Base-by-base conservation (phyloP, 768 basidiomycete species). In the Flagelloscypha sp. region DNA sequence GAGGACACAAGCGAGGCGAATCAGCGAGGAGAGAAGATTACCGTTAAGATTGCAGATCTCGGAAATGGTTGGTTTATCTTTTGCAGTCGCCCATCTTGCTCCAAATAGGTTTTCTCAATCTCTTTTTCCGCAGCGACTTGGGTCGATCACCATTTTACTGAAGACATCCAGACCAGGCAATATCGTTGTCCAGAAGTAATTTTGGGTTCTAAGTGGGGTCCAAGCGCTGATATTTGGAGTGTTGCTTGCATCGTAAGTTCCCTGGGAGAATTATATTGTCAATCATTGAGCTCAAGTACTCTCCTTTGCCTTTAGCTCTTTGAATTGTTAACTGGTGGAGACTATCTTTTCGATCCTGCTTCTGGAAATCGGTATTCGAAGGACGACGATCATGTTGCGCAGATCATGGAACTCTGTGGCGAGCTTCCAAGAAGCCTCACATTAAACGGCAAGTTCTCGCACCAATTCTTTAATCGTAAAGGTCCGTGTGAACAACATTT, bases 121-220 rank as follows among this genome's bases (percentile, higher is more conserved):
- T 30, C 22, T 33, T 32, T n/a, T n/a, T n/a, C 21, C 35, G 27
- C 47, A 81, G 85, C 85, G 7, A 88, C 85, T 1, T 87, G 85
- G 85, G 76, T 76, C 20, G 86, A 94, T 50, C 87, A 97, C 46
- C 95, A 98, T 54, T 99, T 98, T 46, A 98, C 95, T 27, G 94
- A 99, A 59, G 95, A 97, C 50, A 98, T 97, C 48, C 85, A 98
- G 63, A 99, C 95, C 18, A 65, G 94, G 50, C 95, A 98, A 51
- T 98, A 98, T 56, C 78, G 95, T 18, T 90, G 88, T 66, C 94
- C 95, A 1, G 94, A 99, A 57, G 94, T 98, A 40, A 93, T 99
- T 30, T 68, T 98, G 1, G 94, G 94, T 28, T 88, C 89, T 2
- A 86, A 88, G 47, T 99, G 94, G 94, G 87, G 89, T 4, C 69